phyloP scores from a whole-genome alignment of 495 filamentous ascomycete genomes.

The Penicillium cosmopolitanum region DNA sequence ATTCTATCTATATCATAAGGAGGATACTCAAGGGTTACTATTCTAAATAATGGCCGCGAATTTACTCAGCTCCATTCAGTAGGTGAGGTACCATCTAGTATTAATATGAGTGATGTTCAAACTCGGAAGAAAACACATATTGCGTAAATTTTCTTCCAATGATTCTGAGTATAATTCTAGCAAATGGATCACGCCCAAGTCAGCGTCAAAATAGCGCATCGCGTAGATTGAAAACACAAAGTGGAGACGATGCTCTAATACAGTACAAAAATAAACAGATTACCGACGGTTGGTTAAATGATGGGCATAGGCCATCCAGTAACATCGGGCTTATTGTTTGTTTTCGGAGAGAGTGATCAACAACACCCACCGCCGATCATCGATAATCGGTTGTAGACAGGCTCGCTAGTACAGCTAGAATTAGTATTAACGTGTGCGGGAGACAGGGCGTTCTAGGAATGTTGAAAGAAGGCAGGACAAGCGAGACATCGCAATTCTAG shows the following conservation, averaged over 20 bases:
- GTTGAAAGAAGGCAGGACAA: background rate
- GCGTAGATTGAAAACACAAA: no score
- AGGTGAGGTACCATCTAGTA: no score
- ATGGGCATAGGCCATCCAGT: background rate
- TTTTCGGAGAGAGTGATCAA: background rate
- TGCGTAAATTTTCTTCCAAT: no score
- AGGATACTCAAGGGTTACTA: no score
- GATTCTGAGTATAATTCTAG: background rate
- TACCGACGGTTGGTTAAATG: background rate
- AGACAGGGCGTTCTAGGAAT: background rate
- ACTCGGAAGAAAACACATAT: no score
- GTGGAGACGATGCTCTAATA: no score
- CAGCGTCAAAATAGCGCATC: no score
- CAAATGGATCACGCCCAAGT: no score
- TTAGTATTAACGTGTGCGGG: background rate
- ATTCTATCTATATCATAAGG: no score
- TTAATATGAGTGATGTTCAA: no score
- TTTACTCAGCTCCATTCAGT: no score
- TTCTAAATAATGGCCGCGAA: no score
- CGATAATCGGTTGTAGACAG: background rate
- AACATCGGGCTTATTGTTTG: background rate
- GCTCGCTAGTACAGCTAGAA: background rate
- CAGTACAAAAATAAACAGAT: background rate
- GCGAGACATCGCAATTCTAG: background rate
- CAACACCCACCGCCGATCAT: background rate